Percentiles rank a stretch among this genome's conserved stretches.
phyloP scores from a whole-genome alignment of 257 asterid genomes.

The Fraxinus quadrangulata region DNA sequence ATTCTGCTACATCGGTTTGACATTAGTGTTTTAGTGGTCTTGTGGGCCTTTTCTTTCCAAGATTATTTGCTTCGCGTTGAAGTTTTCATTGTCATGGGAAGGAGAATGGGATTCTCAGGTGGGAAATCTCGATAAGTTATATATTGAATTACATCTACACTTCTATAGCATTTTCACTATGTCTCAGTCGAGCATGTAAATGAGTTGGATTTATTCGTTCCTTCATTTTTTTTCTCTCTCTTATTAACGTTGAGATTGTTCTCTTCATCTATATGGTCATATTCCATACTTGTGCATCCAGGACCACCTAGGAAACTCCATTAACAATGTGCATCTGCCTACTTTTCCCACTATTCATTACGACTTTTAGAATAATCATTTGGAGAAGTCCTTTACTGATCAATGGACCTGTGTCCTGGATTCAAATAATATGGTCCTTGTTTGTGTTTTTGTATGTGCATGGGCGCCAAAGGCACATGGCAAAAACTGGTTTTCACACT shows the following conservation, averaged over 20 bases:
- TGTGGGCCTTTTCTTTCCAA: background rate
- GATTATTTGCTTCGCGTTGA: background rate
- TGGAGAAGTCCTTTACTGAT: conserved; percentile 40
- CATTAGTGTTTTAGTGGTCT: too few species aligned
- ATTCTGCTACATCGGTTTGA: too few species aligned
- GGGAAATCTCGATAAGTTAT: background rate
- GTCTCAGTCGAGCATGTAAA: background rate
- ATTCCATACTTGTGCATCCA: background rate
- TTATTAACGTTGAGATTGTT: background rate
- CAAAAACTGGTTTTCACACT: background rate
- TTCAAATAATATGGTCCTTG: background rate
- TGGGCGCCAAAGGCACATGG: background rate
- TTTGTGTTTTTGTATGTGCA: background rate
- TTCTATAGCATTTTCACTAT: background rate
- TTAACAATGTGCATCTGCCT: background rate
- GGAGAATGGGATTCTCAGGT: background rate
- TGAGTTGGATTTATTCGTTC: background rate
- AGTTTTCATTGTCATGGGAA: background rate
- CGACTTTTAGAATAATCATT: conserved; percentile 50
- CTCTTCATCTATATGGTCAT: background rate
- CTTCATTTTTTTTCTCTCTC: background rate
- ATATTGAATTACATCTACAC: background rate
- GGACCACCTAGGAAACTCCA: background rate
- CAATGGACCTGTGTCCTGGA: background rate
- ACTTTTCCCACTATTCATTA: conserved; percentile 38